Evolutionary conservation across 306 rosid species (phyloP).

Genomic region (Quercus engelmannii): DNA sequence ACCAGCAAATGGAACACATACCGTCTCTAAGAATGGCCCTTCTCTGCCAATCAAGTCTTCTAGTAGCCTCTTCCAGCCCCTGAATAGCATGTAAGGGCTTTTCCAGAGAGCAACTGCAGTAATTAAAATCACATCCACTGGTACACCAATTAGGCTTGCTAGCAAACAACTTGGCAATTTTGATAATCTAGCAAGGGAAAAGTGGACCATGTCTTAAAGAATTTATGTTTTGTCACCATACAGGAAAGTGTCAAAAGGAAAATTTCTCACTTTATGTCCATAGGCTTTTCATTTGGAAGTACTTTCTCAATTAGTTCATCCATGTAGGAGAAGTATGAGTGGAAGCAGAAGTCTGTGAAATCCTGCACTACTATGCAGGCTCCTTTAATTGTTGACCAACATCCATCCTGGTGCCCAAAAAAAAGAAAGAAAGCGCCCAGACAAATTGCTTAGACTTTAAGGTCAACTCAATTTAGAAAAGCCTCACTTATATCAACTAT

Average conservation of each 20-base stretch:
- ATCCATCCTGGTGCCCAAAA: slow-evolving; percentile 53
- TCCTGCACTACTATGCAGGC: slow-evolving; percentile 64
- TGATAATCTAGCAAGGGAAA: slow-evolving; percentile 37
- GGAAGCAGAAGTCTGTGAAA: slow-evolving; percentile 70
- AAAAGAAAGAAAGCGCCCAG: not conserved
- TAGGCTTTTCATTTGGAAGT: slow-evolving; percentile 52
- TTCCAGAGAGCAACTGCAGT: slow-evolving; percentile 65
- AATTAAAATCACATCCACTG: slow-evolving; percentile 46
- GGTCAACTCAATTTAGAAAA: not conserved
- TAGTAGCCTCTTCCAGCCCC: slow-evolving; percentile 83
- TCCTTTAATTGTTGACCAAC: slow-evolving; percentile 63
- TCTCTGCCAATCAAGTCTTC: slow-evolving; percentile 83
- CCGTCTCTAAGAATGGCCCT: slow-evolving; percentile 81
- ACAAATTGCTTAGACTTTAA: not conserved
- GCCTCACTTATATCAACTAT: not conserved
- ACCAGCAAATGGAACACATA: slow-evolving; percentile 84
- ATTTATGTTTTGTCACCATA: not conserved
- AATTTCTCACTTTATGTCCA: slow-evolving; percentile 50
- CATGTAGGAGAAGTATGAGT: slow-evolving; percentile 83
- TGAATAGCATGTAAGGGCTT: slow-evolving; percentile 74
- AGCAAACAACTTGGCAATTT: slow-evolving; percentile 64
- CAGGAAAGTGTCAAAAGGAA: not conserved
- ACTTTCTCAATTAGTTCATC: slow-evolving; percentile 68
- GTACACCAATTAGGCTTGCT: slow-evolving; percentile 54
- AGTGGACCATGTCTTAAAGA: not conserved